A percentile compares a stretch with the other conserved stretches of the same genome.
Conservation (phyloP, 768 basidiomycete genomes). For the Phallus indusiatus region DNA sequence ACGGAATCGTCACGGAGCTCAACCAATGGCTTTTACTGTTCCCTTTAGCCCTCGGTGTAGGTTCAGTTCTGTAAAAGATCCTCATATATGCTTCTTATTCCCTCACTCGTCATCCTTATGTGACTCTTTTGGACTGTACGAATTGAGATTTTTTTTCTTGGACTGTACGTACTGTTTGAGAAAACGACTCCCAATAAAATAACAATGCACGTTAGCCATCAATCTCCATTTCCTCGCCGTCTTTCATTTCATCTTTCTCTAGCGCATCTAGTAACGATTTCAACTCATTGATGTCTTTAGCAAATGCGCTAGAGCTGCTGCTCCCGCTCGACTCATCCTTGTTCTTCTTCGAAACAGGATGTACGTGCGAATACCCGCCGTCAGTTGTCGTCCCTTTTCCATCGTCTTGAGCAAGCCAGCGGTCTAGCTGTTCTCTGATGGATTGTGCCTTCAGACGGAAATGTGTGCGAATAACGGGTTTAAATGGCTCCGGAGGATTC, state of each 20-base stretch:
- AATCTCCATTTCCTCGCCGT: constrained; percentile 3
- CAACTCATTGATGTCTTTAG: constrained; percentile 64
- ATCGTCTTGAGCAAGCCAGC: constrained; percentile 73
- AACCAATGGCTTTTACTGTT: too few species aligned
- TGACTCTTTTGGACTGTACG: too few species aligned
- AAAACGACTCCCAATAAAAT: neutral
- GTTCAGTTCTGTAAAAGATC: too few species aligned
- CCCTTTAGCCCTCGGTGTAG: too few species aligned
- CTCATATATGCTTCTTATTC: too few species aligned
- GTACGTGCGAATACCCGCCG: constrained; percentile 23
- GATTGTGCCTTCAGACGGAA: constrained; percentile 75
- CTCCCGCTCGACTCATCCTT: constrained; percentile 27
- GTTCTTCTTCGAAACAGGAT: constrained; percentile 24
- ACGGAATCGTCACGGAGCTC: neutral
- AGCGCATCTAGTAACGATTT: constrained; percentile 47
- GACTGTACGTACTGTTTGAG: too few species aligned
- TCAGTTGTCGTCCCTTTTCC: constrained; percentile 48
- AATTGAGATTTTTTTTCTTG: too few species aligned
- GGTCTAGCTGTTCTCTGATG: constrained; percentile 64
- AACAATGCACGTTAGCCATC: neutral
- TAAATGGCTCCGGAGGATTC: constrained; percentile 77
- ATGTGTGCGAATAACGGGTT: constrained; percentile 81
- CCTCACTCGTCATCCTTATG: too few species aligned
- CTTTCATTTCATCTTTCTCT: constrained; percentile 18
- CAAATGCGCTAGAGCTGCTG: constrained; percentile 48